These are phyloP conservation scores for Camellia lanceoleosa DNA, from an alignment of 148 eudicot genomes.

Conservation along the genomic window DNA sequence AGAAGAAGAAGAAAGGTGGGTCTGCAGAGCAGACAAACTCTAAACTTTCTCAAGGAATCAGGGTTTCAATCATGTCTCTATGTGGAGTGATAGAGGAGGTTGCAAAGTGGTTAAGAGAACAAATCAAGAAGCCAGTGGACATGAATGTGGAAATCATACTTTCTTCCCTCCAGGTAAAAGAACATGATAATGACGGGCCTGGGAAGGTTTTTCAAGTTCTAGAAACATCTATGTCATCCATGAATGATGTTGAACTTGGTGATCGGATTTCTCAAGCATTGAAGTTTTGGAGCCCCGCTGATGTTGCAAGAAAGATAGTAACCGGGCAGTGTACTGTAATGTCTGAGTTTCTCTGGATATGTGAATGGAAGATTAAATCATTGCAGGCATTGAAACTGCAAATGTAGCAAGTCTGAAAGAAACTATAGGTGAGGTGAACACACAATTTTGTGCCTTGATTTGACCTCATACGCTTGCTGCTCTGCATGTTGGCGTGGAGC, in stretches of 20 bases:
- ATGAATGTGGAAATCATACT: constrained; percentile 42
- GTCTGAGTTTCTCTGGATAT: constrained; percentile 63
- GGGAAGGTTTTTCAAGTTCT: constrained; percentile 55
- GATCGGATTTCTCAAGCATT: constrained; percentile 53
- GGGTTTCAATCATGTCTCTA: constrained; percentile 51
- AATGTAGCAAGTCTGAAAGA: constrained; percentile 19
- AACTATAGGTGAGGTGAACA: neutral
- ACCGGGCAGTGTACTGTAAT: constrained; percentile 47
- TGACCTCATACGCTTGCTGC: too few relatives aligned
- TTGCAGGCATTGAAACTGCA: constrained; percentile 55
- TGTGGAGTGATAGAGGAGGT: constrained; percentile 49
- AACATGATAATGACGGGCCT: constrained; percentile 44
- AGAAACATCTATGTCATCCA: constrained; percentile 30
- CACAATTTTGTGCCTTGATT: neutral
- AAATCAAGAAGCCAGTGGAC: constrained; percentile 44
- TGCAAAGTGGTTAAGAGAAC: constrained; percentile 58
- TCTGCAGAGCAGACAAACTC: constrained; percentile 50
- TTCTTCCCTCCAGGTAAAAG: constrained; percentile 37
- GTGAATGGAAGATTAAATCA: constrained; percentile 57
- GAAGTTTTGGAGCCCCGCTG: constrained; percentile 68
- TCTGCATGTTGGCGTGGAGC: too few relatives aligned
- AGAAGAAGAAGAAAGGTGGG: constrained; percentile 90
- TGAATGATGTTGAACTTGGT: constrained; percentile 56
- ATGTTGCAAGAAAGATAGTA: constrained; percentile 53
- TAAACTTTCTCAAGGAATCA: constrained; percentile 40